A percentile compares a stretch with the other conserved stretches of the same genome.
phyloP scores from a whole-genome alignment of 2,329 filamentous ascomycete species.

The Penicillium sclerotiorum region DNA sequence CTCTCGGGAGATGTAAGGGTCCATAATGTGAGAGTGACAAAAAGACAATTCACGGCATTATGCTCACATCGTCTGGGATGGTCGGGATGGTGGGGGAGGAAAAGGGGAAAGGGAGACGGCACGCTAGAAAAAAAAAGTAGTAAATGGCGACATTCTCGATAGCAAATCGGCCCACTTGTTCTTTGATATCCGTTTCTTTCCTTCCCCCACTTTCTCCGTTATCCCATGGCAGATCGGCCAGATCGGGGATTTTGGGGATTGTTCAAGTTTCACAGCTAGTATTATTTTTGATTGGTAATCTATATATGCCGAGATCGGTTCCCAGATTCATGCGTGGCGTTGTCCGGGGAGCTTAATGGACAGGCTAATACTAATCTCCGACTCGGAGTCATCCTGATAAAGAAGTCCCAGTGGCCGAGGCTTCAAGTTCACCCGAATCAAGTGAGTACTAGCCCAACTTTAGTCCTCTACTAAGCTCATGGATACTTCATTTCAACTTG shows the following conservation, averaged over 20 bases:
- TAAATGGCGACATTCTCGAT: slow-evolving; percentile 23
- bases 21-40: slow-evolving; percentile 33
- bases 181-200: background rate
- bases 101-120: slow-evolving; percentile 5
- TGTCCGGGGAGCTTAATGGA: too few species aligned
- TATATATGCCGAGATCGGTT: too few species aligned
- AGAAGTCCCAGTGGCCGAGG: too few species aligned
- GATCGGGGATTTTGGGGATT: too few species aligned
- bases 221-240: too few species aligned
- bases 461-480: too few species aligned
- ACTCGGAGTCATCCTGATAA: too few species aligned
- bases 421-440: too few species aligned
- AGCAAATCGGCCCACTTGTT: slow-evolving; percentile 16
- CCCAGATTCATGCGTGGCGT: too few species aligned
- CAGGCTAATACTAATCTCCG: too few species aligned
- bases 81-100: slow-evolving; percentile 5
- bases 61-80: slow-evolving; percentile 16
- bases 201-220: slow-evolving; percentile 4
- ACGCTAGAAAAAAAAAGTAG: slow-evolving; percentile 14
- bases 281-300: background rate
- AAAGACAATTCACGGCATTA: slow-evolving; percentile 16
- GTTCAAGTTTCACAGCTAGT: background rate
- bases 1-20: slow-evolving; percentile 56
- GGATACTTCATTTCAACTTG: too few species aligned
- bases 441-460: too few species aligned